These are phyloP conservation scores for Debaryomyces udenii DNA, from an alignment of 1,139 yeast genomes.

Conservation along the genomic window DNA sequence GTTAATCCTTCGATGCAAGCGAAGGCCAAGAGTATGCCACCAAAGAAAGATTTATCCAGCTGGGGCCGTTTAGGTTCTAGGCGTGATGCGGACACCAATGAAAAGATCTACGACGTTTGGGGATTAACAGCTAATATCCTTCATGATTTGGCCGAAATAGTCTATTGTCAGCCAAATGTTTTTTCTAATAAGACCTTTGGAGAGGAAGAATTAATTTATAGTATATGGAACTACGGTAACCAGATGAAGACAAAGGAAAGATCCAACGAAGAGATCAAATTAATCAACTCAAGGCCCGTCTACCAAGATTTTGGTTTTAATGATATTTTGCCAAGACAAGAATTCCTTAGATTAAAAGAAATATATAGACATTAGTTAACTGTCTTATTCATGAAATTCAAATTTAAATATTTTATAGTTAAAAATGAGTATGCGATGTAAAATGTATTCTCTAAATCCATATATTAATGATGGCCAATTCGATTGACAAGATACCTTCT, in stretches of 20 bases:
- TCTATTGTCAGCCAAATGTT: slow-evolving; percentile 28
- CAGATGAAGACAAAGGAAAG: slow-evolving; percentile 42
- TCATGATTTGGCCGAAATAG: slow-evolving; percentile 71
- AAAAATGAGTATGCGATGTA: too few species aligned
- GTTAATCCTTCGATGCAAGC: slow-evolving; percentile 22
- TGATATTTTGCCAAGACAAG: slow-evolving; percentile 52
- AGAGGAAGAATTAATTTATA: slow-evolving; percentile 67
- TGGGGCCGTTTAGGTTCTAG: slow-evolving; percentile 52
- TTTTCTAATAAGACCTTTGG: slow-evolving; percentile 37
- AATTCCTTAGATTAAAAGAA: slow-evolving; percentile 42
- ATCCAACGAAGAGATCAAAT: slow-evolving; percentile 37
- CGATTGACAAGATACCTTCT: slow-evolving; percentile 15
- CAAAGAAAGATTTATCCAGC: slow-evolving; percentile 18
- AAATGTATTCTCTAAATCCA: too few species aligned
- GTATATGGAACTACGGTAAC: slow-evolving; percentile 54
- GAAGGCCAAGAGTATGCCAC: slow-evolving; percentile 23
- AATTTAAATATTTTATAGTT: too few species aligned
- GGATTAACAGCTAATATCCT: slow-evolving; percentile 87
- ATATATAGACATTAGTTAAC: slow-evolving; percentile 37
- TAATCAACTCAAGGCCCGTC: slow-evolving; percentile 37
- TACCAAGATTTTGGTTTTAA: slow-evolving; percentile 47
- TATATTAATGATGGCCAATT: slow-evolving; percentile 1
- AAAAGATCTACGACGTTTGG: slow-evolving; percentile 74
- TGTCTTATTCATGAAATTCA: too few species aligned
- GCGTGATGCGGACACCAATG: slow-evolving; percentile 39